Percentiles rank a stretch among this genome's conserved stretches.
Conservation (phyloP, 2,329 filamentous ascomycete genomes). For the Penicillium sp. region DNA sequence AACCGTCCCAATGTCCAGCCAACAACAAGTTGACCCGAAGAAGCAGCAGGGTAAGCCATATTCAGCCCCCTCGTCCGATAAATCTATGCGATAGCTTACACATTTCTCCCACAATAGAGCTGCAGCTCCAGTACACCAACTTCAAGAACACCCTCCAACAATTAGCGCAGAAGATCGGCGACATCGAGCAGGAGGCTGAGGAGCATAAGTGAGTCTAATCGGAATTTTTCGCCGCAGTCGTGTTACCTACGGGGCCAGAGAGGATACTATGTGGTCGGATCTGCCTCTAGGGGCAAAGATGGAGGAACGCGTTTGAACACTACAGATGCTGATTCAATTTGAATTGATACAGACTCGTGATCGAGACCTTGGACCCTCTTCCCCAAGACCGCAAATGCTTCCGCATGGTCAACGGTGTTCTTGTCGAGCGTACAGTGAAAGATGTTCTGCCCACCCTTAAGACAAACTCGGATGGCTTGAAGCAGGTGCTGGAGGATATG, state of each 20-base stretch:
- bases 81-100: constrained; percentile 16
- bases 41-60: constrained; percentile 54
- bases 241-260: neutral
- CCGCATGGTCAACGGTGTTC: constrained; percentile 95
- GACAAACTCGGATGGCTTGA: constrained; percentile 92
- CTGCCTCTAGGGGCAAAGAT: neutral
- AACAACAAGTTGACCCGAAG: constrained; percentile 49
- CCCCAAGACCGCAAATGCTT: constrained; percentile 92
- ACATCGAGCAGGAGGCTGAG: constrained; percentile 95
- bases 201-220: constrained; percentile 83
- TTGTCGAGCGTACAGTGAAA: constrained; percentile 91
- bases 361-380: constrained; percentile 87
- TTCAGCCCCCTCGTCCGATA: neutral
- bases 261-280: neutral
- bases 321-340: constrained; percentile 27
- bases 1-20: constrained; percentile 45
- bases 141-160: constrained; percentile 80
- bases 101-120: constrained; percentile 43
- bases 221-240: neutral
- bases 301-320: neutral
- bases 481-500: constrained; percentile 91
- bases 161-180: constrained; percentile 93
- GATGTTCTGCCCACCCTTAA: constrained; percentile 90
- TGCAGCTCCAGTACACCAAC: constrained; percentile 57
- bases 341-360: constrained; percentile 72